These are phyloP conservation scores for Gnomoniopsis sp. DNA, from an alignment of 2,329 filamentous ascomycete species.

Conservation along the genomic window DNA sequence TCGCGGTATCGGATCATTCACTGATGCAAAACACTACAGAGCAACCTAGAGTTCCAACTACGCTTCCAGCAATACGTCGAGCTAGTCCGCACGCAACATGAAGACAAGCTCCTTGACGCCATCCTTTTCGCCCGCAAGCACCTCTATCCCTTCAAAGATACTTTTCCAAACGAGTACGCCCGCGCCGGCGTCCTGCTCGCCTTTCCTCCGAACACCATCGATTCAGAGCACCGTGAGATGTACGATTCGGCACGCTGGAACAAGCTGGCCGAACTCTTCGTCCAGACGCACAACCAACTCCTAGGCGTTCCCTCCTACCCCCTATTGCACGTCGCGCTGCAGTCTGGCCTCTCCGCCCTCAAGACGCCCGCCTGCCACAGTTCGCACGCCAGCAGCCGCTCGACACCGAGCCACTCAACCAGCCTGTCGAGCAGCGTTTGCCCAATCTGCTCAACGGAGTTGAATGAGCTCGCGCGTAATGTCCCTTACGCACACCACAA, in stretches of 20 bases:
- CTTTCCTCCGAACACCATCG: constrained; percentile 57
- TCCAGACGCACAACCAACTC: constrained; percentile 80
- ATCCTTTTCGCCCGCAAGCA: constrained; percentile 80
- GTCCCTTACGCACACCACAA: constrained; percentile 95
- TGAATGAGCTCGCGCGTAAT: constrained; percentile 83
- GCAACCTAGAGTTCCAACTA: constrained; percentile 87
- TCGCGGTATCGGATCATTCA: background rate
- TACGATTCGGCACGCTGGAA: constrained; percentile 74
- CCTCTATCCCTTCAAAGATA: constrained; percentile 64
- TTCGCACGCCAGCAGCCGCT: constrained; percentile 18
- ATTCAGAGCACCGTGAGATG: constrained; percentile 48
- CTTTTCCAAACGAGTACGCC: constrained; percentile 60
- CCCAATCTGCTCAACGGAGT: constrained; percentile 91
- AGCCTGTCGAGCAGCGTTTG: constrained; percentile 73
- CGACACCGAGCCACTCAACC: constrained; percentile 34
- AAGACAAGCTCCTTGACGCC: constrained; percentile 68
- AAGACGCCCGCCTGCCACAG: constrained; percentile 90
- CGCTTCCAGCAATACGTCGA: constrained; percentile 95
- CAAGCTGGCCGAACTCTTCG: constrained; percentile 75
- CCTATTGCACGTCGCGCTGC: constrained; percentile 85
- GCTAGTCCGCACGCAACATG: constrained; percentile 67
- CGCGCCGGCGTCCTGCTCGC: constrained; percentile 79
- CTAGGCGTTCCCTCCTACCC: constrained; percentile 79
- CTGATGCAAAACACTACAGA: constrained; percentile 39
- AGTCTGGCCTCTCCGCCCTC: constrained; percentile 85